Base-by-base conservation (phyloP, 208 protist genomes). In the Leishmania amazonensis region DNA sequence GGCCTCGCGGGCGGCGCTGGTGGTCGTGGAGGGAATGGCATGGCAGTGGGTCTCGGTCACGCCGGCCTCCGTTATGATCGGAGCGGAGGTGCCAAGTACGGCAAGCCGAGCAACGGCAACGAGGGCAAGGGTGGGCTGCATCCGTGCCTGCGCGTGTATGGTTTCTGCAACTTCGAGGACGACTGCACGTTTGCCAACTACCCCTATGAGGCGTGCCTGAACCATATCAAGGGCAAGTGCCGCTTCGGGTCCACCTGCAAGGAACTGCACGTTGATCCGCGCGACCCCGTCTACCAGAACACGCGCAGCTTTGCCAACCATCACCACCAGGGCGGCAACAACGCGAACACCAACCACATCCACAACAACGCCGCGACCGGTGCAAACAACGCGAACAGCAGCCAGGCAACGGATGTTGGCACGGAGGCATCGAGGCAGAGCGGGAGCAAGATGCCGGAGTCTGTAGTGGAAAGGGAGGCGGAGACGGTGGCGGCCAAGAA, bases 171-270 rank as follows among this genome's bases (percentile, higher is more conserved):
- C 87, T 97, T 96, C 81, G 92, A 93, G 76, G 88, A 93, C 58
- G 93, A 96, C 81, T 97, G 94, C 86, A 91, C 90, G 62, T 97
- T 96, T 70, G 94, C 94, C 21, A 88, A 95, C 79, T 97, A 97
- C 80, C 94, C 94, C 13, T 97, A 92, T 77, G 92, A 94, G 81
- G 94, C 94, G 1, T 97, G 94, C 78, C 88, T 97, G 19, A 96
- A 96, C 85, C 87, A 94, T 85, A 96, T 97, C 75, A 97, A 97
- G 84, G 94, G 94, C 42, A 97, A 97, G 85, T 97, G 94, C 79
- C 94, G 93, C 81, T 96, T 96, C 81, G 92, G 93, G 8, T 71
- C 86, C 35, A 86, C 90, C 45, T 97, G 94, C 87, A 96, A 97
- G 85, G 94, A 97, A 82, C 85, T 96, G 31, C 94, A 97, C 86